Evolutionary conservation across 1,139 yeast genomes (phyloP).

Genomic region (Casaregolazyma lundiana): DNA sequence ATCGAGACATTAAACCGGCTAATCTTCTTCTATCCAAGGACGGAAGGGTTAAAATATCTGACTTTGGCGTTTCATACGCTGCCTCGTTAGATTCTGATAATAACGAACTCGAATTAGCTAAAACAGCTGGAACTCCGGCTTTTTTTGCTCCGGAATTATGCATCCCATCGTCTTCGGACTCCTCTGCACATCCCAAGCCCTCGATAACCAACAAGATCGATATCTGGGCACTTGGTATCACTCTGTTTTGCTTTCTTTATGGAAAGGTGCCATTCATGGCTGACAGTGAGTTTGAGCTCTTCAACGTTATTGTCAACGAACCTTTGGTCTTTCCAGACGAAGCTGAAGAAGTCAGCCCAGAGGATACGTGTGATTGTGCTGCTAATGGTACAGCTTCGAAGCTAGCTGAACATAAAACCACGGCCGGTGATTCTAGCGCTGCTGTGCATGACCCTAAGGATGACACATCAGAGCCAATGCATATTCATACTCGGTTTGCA

Average conservation of each 20-base stretch:
- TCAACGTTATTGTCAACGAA: conserved; percentile 72
- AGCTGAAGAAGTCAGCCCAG: conserved; percentile 10
- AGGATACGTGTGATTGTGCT: conserved; percentile 3
- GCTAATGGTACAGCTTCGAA: not conserved
- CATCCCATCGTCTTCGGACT: conserved; percentile 38
- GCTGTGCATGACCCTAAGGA: not conserved
- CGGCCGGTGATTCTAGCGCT: not conserved
- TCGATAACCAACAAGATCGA: conserved; percentile 74
- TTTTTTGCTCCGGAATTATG: conserved; percentile 78
- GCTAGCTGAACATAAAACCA: not conserved
- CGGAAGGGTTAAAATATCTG: conserved; percentile 83
- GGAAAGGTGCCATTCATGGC: conserved; percentile 91
- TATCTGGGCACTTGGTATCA: conserved; percentile 96
- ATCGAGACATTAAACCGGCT: conserved; percentile 96
- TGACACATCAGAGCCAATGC: no score
- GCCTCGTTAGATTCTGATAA: conserved; percentile 44
- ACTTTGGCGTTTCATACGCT: conserved; percentile 94
- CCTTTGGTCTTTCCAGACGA: conserved; percentile 58
- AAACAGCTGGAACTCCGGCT: conserved; percentile 90
- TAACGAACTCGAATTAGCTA: conserved; percentile 78
- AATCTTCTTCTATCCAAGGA: conserved; percentile 71
- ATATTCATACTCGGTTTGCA: not conserved
- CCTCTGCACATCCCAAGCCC: conserved; percentile 31
- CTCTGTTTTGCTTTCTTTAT: conserved; percentile 80
- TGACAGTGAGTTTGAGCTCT: conserved; percentile 78